Conservation (phyloP, 768 basidiomycete genomes). For the Phlebiopsis flavidoalba region DNA sequence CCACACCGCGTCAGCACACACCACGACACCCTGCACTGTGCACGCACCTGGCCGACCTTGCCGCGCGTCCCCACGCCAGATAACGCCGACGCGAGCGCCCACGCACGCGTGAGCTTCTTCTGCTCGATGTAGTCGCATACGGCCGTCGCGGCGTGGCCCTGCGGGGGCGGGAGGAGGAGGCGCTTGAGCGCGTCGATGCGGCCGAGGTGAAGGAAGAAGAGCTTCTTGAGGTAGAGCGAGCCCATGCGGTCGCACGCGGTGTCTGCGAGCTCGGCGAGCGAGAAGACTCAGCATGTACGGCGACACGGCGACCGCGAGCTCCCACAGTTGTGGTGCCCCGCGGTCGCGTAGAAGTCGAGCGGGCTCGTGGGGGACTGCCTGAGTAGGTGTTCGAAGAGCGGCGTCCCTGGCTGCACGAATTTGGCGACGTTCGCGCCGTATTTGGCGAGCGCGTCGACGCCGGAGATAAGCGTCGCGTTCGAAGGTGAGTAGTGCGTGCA, state of each 20-base stretch:
- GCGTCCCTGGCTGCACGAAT: constrained; percentile 44
- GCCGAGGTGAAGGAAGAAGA: constrained; percentile 83
- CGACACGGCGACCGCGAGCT: constrained; percentile 72
- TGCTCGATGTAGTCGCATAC: constrained; percentile 70
- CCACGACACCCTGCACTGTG: background rate
- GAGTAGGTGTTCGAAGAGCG: constrained; percentile 56
- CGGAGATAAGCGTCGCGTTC: constrained; percentile 49
- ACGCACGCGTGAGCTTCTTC: constrained; percentile 74
- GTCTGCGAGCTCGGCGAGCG: constrained; percentile 64
- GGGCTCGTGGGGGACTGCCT: constrained; percentile 65
- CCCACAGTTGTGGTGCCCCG: constrained; percentile 62
- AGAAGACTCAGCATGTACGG: constrained; percentile 69
- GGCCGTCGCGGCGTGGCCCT: constrained; percentile 66
- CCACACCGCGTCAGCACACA: background rate
- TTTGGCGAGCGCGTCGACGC: constrained; percentile 48
- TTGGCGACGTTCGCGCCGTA: constrained; percentile 57
- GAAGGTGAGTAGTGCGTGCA: constrained; percentile 72
- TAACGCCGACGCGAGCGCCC: constrained; percentile 81
- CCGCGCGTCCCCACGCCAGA: constrained; percentile 77
- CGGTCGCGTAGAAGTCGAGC: constrained; percentile 67
- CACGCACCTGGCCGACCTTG: constrained; percentile 74
- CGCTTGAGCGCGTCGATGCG: constrained; percentile 79
- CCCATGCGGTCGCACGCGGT: constrained; percentile 67
- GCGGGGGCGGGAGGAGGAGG: constrained; percentile 68
- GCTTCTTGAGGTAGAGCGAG: constrained; percentile 69